Evolutionary conservation across 116 monocot species (phyloP).

Genomic region (Phalaenopsis hybrid): DNA sequence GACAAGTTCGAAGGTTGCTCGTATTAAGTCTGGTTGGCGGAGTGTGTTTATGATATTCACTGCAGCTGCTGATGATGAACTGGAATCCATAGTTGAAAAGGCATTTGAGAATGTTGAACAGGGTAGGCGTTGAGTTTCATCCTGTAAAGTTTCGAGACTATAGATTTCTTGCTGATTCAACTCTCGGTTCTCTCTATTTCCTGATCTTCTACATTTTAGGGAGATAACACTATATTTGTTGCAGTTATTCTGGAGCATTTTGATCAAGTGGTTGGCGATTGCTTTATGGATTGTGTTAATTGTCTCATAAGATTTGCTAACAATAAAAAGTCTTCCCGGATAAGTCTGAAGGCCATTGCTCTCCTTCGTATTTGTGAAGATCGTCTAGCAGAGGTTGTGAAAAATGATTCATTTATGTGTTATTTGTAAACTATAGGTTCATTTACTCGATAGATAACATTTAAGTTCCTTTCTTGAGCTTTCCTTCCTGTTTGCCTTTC

Average conservation of each 20-base stretch:
- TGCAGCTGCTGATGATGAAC: constrained; percentile 83
- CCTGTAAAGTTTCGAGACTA: background rate
- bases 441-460: background rate
- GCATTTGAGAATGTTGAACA: constrained; percentile 99
- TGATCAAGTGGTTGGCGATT: constrained; percentile 97
- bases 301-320: constrained; percentile 97
- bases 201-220: background rate
- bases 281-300: constrained; percentile 99
- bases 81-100: constrained; percentile 81
- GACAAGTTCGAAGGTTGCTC: constrained; percentile 94
- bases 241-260: constrained; percentile 99
- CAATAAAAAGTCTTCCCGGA: constrained; percentile 74
- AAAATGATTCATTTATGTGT: background rate
- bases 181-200: constrained; percentile 5
- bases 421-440: background rate
- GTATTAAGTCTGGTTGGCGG: constrained; percentile 97
- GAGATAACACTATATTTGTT: constrained; percentile 11
- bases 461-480: background rate
- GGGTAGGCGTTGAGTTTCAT: constrained; percentile 23
- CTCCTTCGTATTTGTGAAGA: constrained; percentile 97
- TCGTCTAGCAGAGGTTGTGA: constrained; percentile 90
- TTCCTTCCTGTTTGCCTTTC: background rate
- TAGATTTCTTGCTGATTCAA: background rate
- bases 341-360: constrained; percentile 99
- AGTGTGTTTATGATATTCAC: constrained; percentile 99